Conservation (phyloP, 176 grass and related monocot genomes). For the Aegilops bicornis region DNA sequence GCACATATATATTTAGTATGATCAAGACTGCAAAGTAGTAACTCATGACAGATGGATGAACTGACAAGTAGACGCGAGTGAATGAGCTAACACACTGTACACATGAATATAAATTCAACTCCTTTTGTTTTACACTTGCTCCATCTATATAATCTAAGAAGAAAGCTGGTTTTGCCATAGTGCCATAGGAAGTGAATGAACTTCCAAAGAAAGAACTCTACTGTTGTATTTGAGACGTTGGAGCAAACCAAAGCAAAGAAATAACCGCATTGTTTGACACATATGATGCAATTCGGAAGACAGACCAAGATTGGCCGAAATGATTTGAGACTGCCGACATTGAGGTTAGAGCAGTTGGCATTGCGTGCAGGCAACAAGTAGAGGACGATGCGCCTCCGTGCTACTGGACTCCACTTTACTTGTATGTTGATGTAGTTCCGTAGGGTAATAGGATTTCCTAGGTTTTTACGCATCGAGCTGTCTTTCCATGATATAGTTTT, state of each 20-base stretch:
- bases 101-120: neutral
- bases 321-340: no score
- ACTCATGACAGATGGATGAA: neutral
- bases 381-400: neutral
- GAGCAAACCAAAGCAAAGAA: neutral
- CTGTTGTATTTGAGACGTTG: neutral
- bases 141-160: neutral
- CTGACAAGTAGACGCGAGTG: neutral
- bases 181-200: neutral
- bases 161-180: neutral
- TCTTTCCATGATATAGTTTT: no score
- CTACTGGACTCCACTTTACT: neutral
- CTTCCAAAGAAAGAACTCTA: neutral
- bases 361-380: neutral
- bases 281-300: neutral
- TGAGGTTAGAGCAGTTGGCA: neutral
- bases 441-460: no score
- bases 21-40: neutral
- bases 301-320: no score
- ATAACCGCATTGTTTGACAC: neutral
- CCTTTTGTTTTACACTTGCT: neutral
- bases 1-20: neutral
- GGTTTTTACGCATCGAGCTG: no score
- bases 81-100: neutral
- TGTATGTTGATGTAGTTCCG: no score